These are phyloP conservation scores for Lagerstroemia speciosa DNA, from an alignment of 345 rosid species.

Conservation along the genomic window DNA sequence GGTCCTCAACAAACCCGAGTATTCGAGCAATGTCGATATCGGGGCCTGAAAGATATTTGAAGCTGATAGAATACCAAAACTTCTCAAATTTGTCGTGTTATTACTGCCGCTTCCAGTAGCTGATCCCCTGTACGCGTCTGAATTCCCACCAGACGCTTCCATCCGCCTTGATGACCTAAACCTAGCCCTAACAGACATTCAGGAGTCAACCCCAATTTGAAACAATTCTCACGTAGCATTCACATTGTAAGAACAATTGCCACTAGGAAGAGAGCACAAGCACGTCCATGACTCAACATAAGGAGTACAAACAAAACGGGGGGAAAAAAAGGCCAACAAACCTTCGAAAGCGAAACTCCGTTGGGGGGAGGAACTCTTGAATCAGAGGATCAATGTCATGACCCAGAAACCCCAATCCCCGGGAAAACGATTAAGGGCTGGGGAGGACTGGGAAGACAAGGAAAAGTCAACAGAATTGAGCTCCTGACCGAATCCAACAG, in stretches of 20 bases:
- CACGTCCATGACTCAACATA: not conserved
- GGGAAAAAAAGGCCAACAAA: constrained; percentile 10
- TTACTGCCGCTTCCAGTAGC: constrained; percentile 22
- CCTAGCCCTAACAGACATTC: constrained; percentile 31
- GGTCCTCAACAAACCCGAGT: constrained; percentile 76
- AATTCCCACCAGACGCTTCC: constrained; percentile 60
- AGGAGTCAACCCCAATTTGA: constrained; percentile 6
- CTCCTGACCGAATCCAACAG: not conserved
- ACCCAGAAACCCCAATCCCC: constrained; percentile 16
- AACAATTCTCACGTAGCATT: not conserved
- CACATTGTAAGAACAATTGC: not conserved
- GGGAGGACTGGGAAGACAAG: not conserved
- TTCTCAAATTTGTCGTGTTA: constrained; percentile 32
- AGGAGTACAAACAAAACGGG: not conserved
- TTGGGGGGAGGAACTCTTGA: constrained; percentile 21
- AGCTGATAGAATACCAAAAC: constrained; percentile 63
- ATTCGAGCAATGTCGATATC: constrained; percentile 76
- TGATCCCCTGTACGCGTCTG: constrained; percentile 59
- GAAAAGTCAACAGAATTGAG: constrained; percentile 6
- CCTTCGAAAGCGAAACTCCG: constrained; percentile 64
- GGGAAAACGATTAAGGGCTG: not conserved
- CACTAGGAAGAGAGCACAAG: not conserved
- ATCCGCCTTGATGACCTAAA: constrained; percentile 48
- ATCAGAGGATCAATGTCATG: constrained; percentile 10
- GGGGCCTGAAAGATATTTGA: constrained; percentile 89